A percentile compares a stretch with the other conserved stretches of the same genome.
phyloP scores from a whole-genome alignment of 2,329 filamentous ascomycete species.

The Cadophora gregata region DNA sequence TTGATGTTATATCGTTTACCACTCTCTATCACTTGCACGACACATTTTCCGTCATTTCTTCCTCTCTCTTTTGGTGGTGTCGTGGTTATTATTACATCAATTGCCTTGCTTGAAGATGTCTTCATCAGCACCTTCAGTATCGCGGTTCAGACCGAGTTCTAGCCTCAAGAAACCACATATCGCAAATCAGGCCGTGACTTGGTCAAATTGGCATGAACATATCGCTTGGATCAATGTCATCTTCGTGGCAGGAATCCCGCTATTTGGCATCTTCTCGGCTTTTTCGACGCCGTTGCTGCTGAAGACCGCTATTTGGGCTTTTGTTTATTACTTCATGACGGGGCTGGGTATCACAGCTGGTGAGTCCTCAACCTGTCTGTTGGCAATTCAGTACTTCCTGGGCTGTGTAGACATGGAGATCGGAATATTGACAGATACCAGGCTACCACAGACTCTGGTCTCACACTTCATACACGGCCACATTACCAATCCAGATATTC shows the following conservation, averaged over 20 bases:
- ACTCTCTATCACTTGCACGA: not conserved
- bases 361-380: constrained; percentile 46
- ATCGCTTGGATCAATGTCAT: constrained; percentile 25
- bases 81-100: not conserved
- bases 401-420: not conserved
- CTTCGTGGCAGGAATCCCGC: constrained; percentile 19
- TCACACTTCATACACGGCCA: constrained; percentile 80
- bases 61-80: not conserved
- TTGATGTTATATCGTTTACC: not conserved
- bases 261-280: constrained; percentile 15
- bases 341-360: constrained; percentile 79
- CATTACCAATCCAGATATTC: constrained; percentile 75
- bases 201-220: constrained; percentile 23
- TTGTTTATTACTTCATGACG: constrained; percentile 82
- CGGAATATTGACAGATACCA: constrained; percentile 30
- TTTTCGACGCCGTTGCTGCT: constrained; percentile 64
- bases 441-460: constrained; percentile 85
- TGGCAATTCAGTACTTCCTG: not conserved
- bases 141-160: not conserved
- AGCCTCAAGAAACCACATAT: constrained; percentile 12
- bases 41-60: not conserved
- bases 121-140: not conserved
- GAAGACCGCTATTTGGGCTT: constrained; percentile 73
- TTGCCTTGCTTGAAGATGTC: not conserved
- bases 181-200: constrained; percentile 17